Conservation (phyloP, 345 rosid genomes). For the Barbarea vulgaris region DNA sequence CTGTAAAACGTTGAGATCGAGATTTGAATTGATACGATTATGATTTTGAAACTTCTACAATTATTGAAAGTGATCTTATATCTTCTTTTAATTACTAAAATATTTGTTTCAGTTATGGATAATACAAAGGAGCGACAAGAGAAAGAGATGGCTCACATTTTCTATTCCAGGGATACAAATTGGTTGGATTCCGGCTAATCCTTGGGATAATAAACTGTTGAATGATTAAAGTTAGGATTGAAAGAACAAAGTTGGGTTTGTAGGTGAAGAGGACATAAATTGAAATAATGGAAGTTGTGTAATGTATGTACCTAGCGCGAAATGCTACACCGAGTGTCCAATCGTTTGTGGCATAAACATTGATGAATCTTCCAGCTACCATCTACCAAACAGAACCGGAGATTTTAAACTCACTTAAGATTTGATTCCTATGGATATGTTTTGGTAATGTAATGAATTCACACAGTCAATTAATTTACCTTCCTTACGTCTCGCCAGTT, state of each 20-base stretch:
- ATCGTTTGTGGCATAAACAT: slow-evolving; percentile 82
- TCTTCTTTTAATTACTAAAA: neutral
- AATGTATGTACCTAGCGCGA: slow-evolving; percentile 76
- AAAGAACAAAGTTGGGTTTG: neutral
- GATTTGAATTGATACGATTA: neutral
- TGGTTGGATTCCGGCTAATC: slow-evolving; percentile 95
- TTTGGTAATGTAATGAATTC: neutral
- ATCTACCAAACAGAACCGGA: slow-evolving; percentile 50
- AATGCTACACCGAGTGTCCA: slow-evolving; percentile 97
- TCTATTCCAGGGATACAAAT: slow-evolving; percentile 73
- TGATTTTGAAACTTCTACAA: neutral
- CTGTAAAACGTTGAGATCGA: slow-evolving; percentile 45
- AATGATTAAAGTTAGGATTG: neutral
- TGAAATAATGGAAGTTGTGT: neutral
- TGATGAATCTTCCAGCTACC: slow-evolving; percentile 97
- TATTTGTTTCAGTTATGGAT: neutral
- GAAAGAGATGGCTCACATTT: slow-evolving; percentile 58
- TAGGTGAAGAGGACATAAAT: neutral
- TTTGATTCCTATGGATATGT: neutral
- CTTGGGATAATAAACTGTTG: slow-evolving; percentile 83
- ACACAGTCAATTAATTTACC: slow-evolving; percentile 46
- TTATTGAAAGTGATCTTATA: slow-evolving; percentile 24
- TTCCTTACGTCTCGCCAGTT: slow-evolving; percentile 88
- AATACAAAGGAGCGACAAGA: neutral
- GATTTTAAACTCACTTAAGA: neutral